Conservation (phyloP, 2,329 filamentous ascomycete species). For the Aureobasidium uvarum region DNA sequence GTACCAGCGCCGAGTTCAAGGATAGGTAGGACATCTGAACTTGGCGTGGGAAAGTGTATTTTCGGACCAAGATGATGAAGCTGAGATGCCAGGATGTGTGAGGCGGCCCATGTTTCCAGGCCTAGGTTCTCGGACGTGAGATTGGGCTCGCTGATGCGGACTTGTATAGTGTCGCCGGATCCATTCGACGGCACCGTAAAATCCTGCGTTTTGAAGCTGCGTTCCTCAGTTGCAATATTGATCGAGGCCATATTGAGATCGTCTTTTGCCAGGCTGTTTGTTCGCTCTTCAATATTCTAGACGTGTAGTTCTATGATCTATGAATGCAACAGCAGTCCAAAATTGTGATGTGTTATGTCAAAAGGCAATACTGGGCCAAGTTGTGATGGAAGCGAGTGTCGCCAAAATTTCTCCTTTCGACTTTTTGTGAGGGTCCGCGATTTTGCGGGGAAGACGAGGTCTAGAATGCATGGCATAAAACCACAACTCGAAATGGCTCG, state of each 20-base stretch:
- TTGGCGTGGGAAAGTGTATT: conserved; percentile 26
- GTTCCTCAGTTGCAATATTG: conserved; percentile 5
- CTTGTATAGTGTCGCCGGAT: conserved; percentile 9
- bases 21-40: conserved; percentile 31
- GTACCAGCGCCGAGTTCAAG: conserved; percentile 44
- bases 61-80: conserved; percentile 37
- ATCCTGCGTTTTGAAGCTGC: conserved; percentile 13
- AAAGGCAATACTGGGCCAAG: background rate
- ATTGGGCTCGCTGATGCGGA: conserved; percentile 28
- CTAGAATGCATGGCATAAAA: background rate
- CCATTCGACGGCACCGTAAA: conserved; percentile 17
- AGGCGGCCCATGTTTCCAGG: conserved; percentile 44
- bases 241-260: background rate
- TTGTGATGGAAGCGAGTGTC: background rate
- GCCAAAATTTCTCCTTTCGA: conserved; percentile 17
- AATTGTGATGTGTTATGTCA: background rate
- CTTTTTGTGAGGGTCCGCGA: conserved; percentile 11
- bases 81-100: conserved; percentile 39
- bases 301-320: accelerated
- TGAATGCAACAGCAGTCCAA: no score
- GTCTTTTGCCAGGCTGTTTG: background rate
- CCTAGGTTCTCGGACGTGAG: conserved; percentile 40
- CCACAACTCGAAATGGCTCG: background rate
- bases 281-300: background rate
- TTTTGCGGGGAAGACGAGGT: conserved; percentile 6